Conservation (phyloP, 106 monocot genomes). For the Cymbidium sinense region DNA sequence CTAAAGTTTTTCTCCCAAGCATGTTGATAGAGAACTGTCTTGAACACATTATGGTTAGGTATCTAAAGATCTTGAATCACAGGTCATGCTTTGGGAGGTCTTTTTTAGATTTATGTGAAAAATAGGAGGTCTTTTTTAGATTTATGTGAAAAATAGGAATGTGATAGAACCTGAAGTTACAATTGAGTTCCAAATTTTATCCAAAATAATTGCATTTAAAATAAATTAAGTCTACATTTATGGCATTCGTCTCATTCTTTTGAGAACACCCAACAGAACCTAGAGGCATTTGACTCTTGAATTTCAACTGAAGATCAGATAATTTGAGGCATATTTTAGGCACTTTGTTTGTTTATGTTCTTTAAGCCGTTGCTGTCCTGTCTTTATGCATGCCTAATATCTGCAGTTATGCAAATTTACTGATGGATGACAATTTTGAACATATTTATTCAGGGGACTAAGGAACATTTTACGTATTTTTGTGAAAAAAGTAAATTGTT, state of each 20-base stretch:
- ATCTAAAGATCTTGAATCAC: background rate
- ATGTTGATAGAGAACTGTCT: background rate
- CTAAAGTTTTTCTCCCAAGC: background rate
- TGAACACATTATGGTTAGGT: background rate
- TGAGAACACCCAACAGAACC: background rate
- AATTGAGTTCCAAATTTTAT: background rate
- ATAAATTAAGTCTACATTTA: background rate
- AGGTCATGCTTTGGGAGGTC: background rate
- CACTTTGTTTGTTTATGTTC: background rate
- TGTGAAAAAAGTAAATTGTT: conserved; percentile 51
- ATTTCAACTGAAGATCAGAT: background rate
- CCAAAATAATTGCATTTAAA: background rate
- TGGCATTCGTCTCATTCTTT: background rate
- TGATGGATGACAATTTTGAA: background rate
- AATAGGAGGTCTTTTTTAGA: too few relatives aligned
- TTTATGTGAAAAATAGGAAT: background rate
- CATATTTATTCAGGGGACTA: conserved; percentile 46
- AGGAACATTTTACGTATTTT: conserved; percentile 43
- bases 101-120: too few relatives aligned
- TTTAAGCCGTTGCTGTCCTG: background rate
- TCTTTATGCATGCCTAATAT: background rate
- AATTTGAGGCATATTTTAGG: background rate
- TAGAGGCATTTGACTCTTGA: background rate
- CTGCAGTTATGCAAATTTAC: background rate
- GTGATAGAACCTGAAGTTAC: background rate